Evolutionary conservation across 345 rosid genomes (phyloP).

Genomic region (Streptanthus diversifolius): DNA sequence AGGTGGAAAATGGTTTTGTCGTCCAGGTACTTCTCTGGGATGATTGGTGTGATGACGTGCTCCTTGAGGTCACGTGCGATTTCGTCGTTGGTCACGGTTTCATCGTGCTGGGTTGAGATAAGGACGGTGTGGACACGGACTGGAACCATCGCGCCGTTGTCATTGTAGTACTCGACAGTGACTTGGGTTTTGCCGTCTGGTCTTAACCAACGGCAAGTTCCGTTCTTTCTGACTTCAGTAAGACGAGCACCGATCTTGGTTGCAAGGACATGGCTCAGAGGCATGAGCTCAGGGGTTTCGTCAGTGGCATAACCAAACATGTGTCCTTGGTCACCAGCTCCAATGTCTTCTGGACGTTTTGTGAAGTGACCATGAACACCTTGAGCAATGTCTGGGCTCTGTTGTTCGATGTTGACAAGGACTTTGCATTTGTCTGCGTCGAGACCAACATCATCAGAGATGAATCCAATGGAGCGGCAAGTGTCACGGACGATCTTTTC

Average conservation of each 20-base stretch:
- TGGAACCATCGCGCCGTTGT: slow-evolving; percentile 39
- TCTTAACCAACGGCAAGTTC: slow-evolving; percentile 39
- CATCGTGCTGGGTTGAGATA: slow-evolving; percentile 40
- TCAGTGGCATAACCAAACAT: slow-evolving; percentile 41
- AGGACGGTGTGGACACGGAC: slow-evolving; percentile 41
- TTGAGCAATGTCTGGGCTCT: slow-evolving; percentile 61
- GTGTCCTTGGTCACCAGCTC: slow-evolving; percentile 41
- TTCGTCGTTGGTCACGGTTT: slow-evolving; percentile 42
- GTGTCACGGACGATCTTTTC: slow-evolving; percentile 43
- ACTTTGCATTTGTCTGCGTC: slow-evolving; percentile 43
- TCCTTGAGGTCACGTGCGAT: slow-evolving; percentile 42
- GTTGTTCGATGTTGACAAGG: slow-evolving; percentile 50
- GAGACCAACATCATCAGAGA: slow-evolving; percentile 41
- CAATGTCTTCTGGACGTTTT: slow-evolving; percentile 37
- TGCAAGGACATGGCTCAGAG: slow-evolving; percentile 37
- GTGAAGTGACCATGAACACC: slow-evolving; percentile 44
- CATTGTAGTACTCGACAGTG: slow-evolving; percentile 40
- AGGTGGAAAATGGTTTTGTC: slow-evolving; percentile 43
- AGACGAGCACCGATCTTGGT: slow-evolving; percentile 41
- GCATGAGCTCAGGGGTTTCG: slow-evolving; percentile 42
- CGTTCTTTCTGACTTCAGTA: slow-evolving; percentile 39
- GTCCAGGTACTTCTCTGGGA: slow-evolving; percentile 38
- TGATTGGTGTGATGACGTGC: slow-evolving; percentile 37
- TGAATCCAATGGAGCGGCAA: slow-evolving; percentile 39
- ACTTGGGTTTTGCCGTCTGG: slow-evolving; percentile 43